A percentile compares a stretch with the other conserved stretches of the same genome.
Evolutionary conservation across 1,284 basidiomycete species (phyloP).

Genomic region (Kalmanozyma brasiliensis): DNA sequence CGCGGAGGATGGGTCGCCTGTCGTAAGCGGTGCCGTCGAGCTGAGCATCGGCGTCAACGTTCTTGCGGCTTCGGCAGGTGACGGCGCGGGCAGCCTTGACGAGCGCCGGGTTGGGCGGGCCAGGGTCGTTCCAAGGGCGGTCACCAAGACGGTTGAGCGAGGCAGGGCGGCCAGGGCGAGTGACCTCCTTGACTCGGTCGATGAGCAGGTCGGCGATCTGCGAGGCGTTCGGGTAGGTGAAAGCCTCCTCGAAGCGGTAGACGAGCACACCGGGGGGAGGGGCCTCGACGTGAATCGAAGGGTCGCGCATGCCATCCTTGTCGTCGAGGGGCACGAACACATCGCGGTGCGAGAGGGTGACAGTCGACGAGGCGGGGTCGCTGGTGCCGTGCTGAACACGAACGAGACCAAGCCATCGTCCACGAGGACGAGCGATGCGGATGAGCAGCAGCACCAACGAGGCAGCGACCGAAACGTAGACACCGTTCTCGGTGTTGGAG

Average conservation of each 20-base stretch:
- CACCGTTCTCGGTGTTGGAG: conserved; percentile 83
- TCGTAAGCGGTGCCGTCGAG: conserved; percentile 57
- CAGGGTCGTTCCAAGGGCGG: conserved; percentile 94
- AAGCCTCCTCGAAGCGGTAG: conserved; percentile 93
- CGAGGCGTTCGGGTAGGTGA: conserved; percentile 91
- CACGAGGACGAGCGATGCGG: conserved; percentile 89
- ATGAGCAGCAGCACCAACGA: conserved; percentile 86
- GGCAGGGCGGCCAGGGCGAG: conserved; percentile 74
- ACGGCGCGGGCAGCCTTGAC: conserved; percentile 42
- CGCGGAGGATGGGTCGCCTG: conserved; percentile 77
- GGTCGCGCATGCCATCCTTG: conserved; percentile 75
- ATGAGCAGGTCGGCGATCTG: conserved; percentile 81
- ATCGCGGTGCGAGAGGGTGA: conserved; percentile 69
- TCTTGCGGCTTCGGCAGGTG: conserved; percentile 44
- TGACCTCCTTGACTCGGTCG: conserved; percentile 81
- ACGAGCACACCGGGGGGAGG: conserved; percentile 88
- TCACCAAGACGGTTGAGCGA: conserved; percentile 70
- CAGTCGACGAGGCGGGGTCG: conserved; percentile 26
- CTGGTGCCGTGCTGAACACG: conserved; percentile 68
- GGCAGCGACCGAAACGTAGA: conserved; percentile 86
- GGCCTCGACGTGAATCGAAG: conserved; percentile 78
- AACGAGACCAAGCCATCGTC: conserved; percentile 87
- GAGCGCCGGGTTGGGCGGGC: conserved; percentile 59
- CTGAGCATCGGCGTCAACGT: conserved; percentile 48
- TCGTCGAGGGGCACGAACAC: conserved; percentile 82